Conservation (phyloP, 805 yeast species). For the Candida insectalens region DNA sequence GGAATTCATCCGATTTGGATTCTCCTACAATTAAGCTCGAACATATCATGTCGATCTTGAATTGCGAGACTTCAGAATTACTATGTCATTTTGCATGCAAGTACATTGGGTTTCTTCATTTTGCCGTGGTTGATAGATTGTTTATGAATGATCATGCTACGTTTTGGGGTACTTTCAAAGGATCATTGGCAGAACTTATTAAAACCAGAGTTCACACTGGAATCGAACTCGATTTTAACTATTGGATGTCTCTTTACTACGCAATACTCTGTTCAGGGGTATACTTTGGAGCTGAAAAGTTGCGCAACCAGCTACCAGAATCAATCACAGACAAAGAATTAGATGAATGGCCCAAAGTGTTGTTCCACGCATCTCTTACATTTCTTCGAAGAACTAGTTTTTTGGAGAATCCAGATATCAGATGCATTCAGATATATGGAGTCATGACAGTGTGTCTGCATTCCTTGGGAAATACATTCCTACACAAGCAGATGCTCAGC, state of each 20-base stretch:
- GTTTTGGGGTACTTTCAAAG: conserved; percentile 7
- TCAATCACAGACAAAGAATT: conserved; percentile 8
- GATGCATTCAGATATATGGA: conserved; percentile 15
- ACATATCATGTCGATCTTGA: conserved; percentile 3
- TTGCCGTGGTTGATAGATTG: conserved; percentile 12
- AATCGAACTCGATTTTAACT: conserved; percentile 10
- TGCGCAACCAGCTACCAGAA: conserved; percentile 5
- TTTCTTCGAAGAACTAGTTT: conserved; percentile 14
- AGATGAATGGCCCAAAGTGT: conserved; percentile 9
- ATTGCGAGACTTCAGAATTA: conserved; percentile 7
- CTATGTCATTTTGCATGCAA: conserved; percentile 15
- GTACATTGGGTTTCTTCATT: conserved; percentile 16
- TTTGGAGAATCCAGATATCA: conserved; percentile 15
- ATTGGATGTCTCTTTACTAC: conserved; percentile 18
- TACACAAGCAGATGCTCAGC: conserved; percentile 12
- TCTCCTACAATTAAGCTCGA: too few species aligned
- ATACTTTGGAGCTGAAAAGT: conserved; percentile 13
- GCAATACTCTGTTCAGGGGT: conserved; percentile 15
- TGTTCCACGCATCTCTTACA: conserved; percentile 15
- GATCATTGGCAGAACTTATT: conserved; percentile 5
- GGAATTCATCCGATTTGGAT: neutral
- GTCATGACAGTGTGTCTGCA: conserved; percentile 17
- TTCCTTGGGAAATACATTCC: conserved; percentile 15
- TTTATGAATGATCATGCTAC: conserved; percentile 15
- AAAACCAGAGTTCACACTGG: neutral